Percentiles rank a stretch among this genome's conserved stretches.
phyloP scores from a whole-genome alignment of 2,329 filamentous ascomycete species.

The Phaeoacremonium minimum region DNA sequence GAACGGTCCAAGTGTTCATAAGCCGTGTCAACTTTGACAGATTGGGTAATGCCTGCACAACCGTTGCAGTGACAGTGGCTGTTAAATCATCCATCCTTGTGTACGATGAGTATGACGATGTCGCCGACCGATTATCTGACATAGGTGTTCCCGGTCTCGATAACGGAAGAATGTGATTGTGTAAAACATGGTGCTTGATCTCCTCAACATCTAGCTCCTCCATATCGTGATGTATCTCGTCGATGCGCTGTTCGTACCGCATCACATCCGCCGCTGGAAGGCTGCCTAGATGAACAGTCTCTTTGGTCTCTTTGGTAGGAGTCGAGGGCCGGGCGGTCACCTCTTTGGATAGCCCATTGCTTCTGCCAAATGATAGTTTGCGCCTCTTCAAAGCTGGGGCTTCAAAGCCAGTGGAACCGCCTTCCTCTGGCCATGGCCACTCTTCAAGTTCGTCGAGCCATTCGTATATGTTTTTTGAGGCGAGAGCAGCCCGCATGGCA shows the following conservation, averaged over 20 bases:
- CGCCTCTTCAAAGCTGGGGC: slow-evolving; percentile 35
- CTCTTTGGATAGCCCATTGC: slow-evolving; percentile 11
- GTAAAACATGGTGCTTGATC: slow-evolving; percentile 82
- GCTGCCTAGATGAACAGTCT: slow-evolving; percentile 61
- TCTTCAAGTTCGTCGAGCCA: slow-evolving; percentile 69
- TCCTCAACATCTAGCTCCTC: slow-evolving; percentile 74
- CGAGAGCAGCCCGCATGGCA: slow-evolving; percentile 64
- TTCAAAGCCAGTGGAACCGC: slow-evolving; percentile 51
- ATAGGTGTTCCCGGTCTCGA: slow-evolving; percentile 47
- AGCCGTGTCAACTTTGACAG: slow-evolving; percentile 69
- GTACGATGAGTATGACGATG: slow-evolving; percentile 46
- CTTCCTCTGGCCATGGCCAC: slow-evolving; percentile 52
- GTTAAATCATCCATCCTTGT: slow-evolving; percentile 83
- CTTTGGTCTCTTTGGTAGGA: slow-evolving; percentile 21
- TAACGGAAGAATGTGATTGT: slow-evolving; percentile 67
- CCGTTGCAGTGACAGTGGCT: slow-evolving; percentile 84
- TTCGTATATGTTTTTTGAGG: slow-evolving; percentile 65
- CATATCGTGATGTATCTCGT: slow-evolving; percentile 67
- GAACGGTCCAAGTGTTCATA: slow-evolving; percentile 74
- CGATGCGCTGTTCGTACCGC: slow-evolving; percentile 67
- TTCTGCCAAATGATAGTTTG: slow-evolving; percentile 25
- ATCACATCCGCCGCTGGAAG: slow-evolving; percentile 60
- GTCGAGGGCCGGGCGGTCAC: slow-evolving; percentile 10
- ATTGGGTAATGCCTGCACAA: slow-evolving; percentile 82
- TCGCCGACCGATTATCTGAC: slow-evolving; percentile 32